phyloP scores from a whole-genome alignment of 306 rosid genomes.

The Cicer bijugum region DNA sequence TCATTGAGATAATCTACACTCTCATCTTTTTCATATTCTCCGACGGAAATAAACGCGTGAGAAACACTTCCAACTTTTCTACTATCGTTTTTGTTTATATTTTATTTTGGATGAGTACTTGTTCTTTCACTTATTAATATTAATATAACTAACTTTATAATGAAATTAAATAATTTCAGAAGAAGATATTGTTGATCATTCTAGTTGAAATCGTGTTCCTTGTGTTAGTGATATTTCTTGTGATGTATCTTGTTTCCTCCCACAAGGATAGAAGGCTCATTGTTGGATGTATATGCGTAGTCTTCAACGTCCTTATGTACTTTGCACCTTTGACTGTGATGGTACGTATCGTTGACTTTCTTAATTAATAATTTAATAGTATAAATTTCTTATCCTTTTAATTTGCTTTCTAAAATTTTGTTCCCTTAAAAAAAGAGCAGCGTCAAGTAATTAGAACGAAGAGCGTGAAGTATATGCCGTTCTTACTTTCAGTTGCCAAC shows the following conservation, averaged over 20 bases:
- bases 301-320: slow-evolving; percentile 78
- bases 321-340: slow-evolving; percentile 83
- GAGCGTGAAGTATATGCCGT: slow-evolving; percentile 95
- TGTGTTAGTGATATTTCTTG: slow-evolving; percentile 29
- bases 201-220: slow-evolving; percentile 51
- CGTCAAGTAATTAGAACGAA: slow-evolving; percentile 61
- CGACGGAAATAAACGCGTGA: slow-evolving; percentile 54
- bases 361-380: neutral
- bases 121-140: neutral
- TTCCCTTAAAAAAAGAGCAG: slow-evolving; percentile 46
- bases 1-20: slow-evolving; percentile 52
- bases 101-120: neutral
- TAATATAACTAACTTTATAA: neutral
- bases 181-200: slow-evolving; percentile 49
- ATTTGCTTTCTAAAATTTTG: neutral
- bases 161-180: slow-evolving; percentile 51
- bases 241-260: slow-evolving; percentile 42
- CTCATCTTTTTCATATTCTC: slow-evolving; percentile 56
- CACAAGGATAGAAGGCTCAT: slow-evolving; percentile 45
- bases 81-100: too few relatives aligned
- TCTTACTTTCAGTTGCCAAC: slow-evolving; percentile 67
- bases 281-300: slow-evolving; percentile 59
- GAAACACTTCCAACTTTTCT: neutral
- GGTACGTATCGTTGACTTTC: slow-evolving; percentile 49
- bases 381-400: neutral